Evolutionary conservation across 2,329 filamentous ascomycete genomes (phyloP).

Genomic region (Fusarium coicis): DNA sequence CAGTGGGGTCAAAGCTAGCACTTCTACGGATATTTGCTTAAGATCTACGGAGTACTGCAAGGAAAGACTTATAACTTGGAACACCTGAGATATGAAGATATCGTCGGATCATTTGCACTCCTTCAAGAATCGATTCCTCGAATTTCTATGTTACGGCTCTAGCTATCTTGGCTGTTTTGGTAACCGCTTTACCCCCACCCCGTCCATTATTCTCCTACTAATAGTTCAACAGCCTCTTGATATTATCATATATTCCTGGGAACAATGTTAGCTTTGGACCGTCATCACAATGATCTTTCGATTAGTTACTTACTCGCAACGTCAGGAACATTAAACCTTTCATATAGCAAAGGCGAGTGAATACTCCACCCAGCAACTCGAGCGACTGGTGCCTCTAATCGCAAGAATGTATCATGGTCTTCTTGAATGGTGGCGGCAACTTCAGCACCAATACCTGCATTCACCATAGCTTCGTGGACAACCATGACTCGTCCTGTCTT

Average conservation of each 20-base stretch:
- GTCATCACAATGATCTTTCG: background rate
- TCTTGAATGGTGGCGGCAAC: constrained; percentile 90
- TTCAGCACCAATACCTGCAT: constrained; percentile 88
- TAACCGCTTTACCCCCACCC: background rate
- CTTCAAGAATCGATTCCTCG: background rate
- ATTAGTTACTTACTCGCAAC: constrained; percentile 78
- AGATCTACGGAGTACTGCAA: background rate
- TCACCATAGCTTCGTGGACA: constrained; percentile 93
- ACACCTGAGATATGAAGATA: background rate
- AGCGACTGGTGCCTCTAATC: constrained; percentile 85
- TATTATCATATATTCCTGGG: constrained; percentile 75
- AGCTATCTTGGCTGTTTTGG: background rate
- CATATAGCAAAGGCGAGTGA: constrained; percentile 81
- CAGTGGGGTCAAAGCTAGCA: constrained; percentile 19
- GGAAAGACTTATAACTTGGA: background rate
- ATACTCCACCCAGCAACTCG: constrained; percentile 92
- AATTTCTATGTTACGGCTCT: background rate
- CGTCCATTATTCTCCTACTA: background rate
- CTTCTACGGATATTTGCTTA: background rate
- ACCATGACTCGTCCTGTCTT: constrained; percentile 90
- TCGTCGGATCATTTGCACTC: background rate
- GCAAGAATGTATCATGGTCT: constrained; percentile 77
- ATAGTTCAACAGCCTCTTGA: constrained; percentile 74
- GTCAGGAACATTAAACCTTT: constrained; percentile 85
- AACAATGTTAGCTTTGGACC: constrained; percentile 13